Evolutionary conservation across 805 yeast species (phyloP).

Genomic region (Lipomyces japonicus): DNA sequence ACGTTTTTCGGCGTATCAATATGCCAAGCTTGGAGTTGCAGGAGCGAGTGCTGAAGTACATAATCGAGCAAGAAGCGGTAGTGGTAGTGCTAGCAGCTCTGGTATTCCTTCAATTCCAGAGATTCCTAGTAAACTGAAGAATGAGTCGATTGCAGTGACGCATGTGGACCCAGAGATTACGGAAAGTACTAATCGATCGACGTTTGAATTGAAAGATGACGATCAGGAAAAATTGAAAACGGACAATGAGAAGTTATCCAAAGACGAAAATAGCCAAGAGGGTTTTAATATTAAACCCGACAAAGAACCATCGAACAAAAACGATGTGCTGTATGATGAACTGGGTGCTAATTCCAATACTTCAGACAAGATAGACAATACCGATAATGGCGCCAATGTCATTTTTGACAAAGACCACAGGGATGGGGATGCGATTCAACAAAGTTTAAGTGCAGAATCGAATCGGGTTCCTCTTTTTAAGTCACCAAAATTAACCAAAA

Average conservation of each 20-base stretch:
- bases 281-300: no score
- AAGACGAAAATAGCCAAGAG: not conserved
- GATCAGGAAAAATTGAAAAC: not conserved
- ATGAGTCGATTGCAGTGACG: conserved; percentile 2
- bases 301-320: no score
- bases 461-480: no score
- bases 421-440: no score
- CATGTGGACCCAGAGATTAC: conserved; percentile 5
- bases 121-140: conserved; percentile 1
- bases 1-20: conserved; percentile 89
- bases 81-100: not conserved
- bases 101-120: not conserved
- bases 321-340: no score
- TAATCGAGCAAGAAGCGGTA: not conserved
- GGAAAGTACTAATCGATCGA: conserved; percentile 1
- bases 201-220: not conserved
- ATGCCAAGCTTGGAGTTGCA: conserved; percentile 54
- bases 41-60: conserved; percentile 7
- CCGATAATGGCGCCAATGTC: not conserved
- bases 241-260: not conserved
- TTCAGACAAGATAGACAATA: not conserved
- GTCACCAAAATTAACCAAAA: not conserved
- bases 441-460: not conserved
- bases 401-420: not conserved
- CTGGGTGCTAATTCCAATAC: not conserved